A percentile compares a stretch with the other conserved stretches of the same genome.
Conservation (phyloP, 2,329 filamentous ascomycete genomes). For the Hypoxylon sp. region DNA sequence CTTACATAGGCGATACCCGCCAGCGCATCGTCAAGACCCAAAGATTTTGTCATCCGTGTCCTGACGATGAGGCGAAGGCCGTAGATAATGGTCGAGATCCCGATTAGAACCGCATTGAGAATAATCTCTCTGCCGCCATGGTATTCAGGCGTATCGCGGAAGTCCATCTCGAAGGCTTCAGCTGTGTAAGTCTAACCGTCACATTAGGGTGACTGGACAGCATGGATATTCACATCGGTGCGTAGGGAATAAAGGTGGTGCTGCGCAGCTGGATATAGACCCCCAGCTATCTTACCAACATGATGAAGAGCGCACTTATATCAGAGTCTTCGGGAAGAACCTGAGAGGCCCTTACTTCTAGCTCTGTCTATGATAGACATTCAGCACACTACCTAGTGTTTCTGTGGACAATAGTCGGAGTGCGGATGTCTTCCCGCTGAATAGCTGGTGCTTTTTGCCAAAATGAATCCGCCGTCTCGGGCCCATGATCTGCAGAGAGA, state of each 20-base stretch:
- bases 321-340: background rate
- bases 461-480: constrained; percentile 8
- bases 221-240: background rate
- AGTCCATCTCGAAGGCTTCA: constrained; percentile 15
- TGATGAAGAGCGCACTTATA: background rate
- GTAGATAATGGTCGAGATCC: constrained; percentile 43
- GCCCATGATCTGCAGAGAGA: constrained; percentile 10
- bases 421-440: constrained; percentile 7
- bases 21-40: constrained; percentile 46
- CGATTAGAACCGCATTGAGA: constrained; percentile 55
- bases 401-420: constrained; percentile 3
- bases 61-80: constrained; percentile 43
- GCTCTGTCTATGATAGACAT: background rate
- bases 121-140: constrained; percentile 54
- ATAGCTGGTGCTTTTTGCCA: background rate
- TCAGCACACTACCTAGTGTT: constrained; percentile 4
- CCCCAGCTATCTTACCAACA: background rate
- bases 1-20: constrained; percentile 42
- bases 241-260: background rate
- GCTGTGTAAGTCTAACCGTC: background rate
- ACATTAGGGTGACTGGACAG: constrained; percentile 7
- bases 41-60: constrained; percentile 43
- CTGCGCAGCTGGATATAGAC: background rate
- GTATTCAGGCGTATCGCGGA: constrained; percentile 20
- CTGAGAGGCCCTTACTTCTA: constrained; percentile 17